Evolutionary conservation across 345 rosid genomes (phyloP).

Genomic region (Hypericum androsaemum): DNA sequence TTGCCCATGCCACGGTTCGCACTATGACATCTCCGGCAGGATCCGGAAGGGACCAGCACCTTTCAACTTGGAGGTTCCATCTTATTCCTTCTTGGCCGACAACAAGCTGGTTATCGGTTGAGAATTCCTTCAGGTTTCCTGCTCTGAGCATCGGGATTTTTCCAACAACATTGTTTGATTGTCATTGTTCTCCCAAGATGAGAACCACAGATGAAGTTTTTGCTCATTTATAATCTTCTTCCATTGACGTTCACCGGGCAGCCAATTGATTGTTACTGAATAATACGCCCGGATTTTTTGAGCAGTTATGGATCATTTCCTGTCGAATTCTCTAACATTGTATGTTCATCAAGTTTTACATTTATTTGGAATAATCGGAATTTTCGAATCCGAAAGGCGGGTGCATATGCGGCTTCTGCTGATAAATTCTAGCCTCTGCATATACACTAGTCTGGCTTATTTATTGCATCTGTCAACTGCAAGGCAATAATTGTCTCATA

Average conservation of each 20-base stretch:
- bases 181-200: slow-evolving; percentile 13
- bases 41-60: slow-evolving; percentile 96
- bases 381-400: too few relatives aligned
- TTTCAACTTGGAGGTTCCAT: slow-evolving; percentile 82
- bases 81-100: slow-evolving; percentile 77
- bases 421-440: too few relatives aligned
- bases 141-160: slow-evolving; percentile 5
- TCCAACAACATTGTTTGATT: slow-evolving; percentile 14
- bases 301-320: neutral
- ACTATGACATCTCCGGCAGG: slow-evolving; percentile 88
- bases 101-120: slow-evolving; percentile 74
- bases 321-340: too few relatives aligned
- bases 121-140: slow-evolving; percentile 13
- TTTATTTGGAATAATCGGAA: too few relatives aligned
- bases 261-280: slow-evolving; percentile 15
- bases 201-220: slow-evolving; percentile 9
- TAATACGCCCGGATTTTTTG: slow-evolving; percentile 25
- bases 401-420: too few relatives aligned
- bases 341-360: too few relatives aligned
- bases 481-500: too few relatives aligned
- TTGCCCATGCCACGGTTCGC: slow-evolving; percentile 96
- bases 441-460: too few relatives aligned
- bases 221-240: slow-evolving; percentile 10
- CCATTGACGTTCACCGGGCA: slow-evolving; percentile 11
- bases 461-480: too few relatives aligned